Percentiles rank a stretch among this genome's conserved stretches.
Conservation (phyloP, 2,329 filamentous ascomycete genomes). For the Fusarium sp. region DNA sequence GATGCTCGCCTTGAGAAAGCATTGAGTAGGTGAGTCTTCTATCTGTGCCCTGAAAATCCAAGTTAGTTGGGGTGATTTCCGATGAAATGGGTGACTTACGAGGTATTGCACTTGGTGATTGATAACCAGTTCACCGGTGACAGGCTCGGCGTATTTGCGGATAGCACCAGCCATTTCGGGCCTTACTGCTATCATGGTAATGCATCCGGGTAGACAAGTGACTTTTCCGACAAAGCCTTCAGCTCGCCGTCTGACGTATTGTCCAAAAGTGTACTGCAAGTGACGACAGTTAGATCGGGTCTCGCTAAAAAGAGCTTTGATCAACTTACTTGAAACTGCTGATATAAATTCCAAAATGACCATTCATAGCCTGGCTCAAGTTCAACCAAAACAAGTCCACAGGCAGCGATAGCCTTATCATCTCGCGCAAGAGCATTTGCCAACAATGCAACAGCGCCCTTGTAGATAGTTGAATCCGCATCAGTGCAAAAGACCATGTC, state of each 20-base stretch:
- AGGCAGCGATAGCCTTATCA: slow-evolving; percentile 35
- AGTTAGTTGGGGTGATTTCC: neutral
- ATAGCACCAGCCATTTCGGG: slow-evolving; percentile 40
- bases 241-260: slow-evolving; percentile 36
- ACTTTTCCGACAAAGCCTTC: slow-evolving; percentile 34
- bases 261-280: slow-evolving; percentile 31
- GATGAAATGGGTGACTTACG: neutral
- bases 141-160: slow-evolving; percentile 34
- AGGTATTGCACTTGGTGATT: slow-evolving; percentile 41
- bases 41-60: slow-evolving; percentile 24
- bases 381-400: slow-evolving; percentile 34
- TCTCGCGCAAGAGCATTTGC: slow-evolving; percentile 31
- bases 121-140: slow-evolving; percentile 32
- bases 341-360: slow-evolving; percentile 40
- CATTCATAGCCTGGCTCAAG: slow-evolving; percentile 37
- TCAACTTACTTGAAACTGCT: slow-evolving; percentile 34
- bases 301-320: fast-evolving
- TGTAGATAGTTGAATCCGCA: slow-evolving; percentile 38
- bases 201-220: slow-evolving; percentile 36
- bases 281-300: neutral
- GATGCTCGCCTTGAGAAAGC: slow-evolving; percentile 35
- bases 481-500: slow-evolving; percentile 40
- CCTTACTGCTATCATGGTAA: slow-evolving; percentile 38
- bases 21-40: slow-evolving; percentile 38
- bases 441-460: slow-evolving; percentile 28